Evolutionary conservation across 106 monocot species (phyloP).

Genomic region (Phalaenopsis equestris): DNA sequence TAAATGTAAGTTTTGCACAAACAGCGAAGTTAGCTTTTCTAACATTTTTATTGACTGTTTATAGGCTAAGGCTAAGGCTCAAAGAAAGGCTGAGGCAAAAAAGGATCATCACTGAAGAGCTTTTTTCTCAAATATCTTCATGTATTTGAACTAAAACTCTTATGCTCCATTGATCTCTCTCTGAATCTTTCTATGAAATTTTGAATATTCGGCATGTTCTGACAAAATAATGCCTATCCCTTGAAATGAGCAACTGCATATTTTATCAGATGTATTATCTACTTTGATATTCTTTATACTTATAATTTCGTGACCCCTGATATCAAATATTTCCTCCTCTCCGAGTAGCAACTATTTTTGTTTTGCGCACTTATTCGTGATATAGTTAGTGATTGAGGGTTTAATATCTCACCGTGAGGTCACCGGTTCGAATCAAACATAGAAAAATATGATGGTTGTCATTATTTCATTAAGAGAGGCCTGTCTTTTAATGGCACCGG

Average conservation of each 20-base stretch:
- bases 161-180: background rate
- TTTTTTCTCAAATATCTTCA: background rate
- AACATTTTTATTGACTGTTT: background rate
- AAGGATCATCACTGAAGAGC: conserved; percentile 1
- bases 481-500: too few relatives aligned
- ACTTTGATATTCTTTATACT: too few relatives aligned
- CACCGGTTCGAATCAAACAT: too few relatives aligned
- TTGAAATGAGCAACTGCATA: background rate
- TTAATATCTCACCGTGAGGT: too few relatives aligned
- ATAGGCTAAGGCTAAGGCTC: conserved; percentile 7
- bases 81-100: conserved; percentile 13
- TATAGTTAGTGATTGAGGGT: too few relatives aligned
- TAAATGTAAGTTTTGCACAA: background rate
- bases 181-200: background rate
- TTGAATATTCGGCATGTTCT: background rate
- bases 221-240: background rate
- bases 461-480: too few relatives aligned
- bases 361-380: too few relatives aligned
- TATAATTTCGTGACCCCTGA: too few relatives aligned
- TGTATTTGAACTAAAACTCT: background rate
- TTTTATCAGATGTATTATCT: too few relatives aligned
- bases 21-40: background rate
- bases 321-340: too few relatives aligned
- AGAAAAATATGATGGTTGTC: too few relatives aligned
- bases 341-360: too few relatives aligned